These are phyloP conservation scores for Lophium mytilinum DNA, from an alignment of 495 filamentous ascomycete species.

Conservation along the genomic window DNA sequence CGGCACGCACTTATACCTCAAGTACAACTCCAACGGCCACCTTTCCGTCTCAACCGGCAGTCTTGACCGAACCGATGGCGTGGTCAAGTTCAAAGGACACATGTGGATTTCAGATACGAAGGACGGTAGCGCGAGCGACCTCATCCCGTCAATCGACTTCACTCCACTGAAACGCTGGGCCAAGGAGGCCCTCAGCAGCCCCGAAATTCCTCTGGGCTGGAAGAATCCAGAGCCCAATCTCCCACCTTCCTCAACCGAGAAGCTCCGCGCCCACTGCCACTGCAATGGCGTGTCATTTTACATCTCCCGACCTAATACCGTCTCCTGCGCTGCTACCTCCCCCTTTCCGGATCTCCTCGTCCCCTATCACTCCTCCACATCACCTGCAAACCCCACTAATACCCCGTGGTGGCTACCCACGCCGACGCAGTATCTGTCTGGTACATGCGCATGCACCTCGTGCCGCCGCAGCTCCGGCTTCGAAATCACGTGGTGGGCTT, in stretches of 20 bases:
- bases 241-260: neutral
- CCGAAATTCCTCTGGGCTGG: conserved; percentile 25
- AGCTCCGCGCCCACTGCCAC: conserved; percentile 36
- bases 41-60: conserved; percentile 41
- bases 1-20: conserved; percentile 52
- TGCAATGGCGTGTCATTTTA: conserved; percentile 41
- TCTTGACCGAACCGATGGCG: conserved; percentile 27
- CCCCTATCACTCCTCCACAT: conserved; percentile 36
- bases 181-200: conserved; percentile 3
- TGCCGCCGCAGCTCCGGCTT: conserved; percentile 57
- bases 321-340: conserved; percentile 38
- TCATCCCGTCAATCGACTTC: conserved; percentile 32
- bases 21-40: conserved; percentile 11
- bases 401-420: conserved; percentile 48
- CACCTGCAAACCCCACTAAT: conserved; percentile 36
- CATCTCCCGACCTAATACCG: conserved; percentile 37
- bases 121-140: conserved; percentile 53
- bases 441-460: conserved; percentile 55
- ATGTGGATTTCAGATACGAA: conserved; percentile 42
- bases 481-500: conserved; percentile 62
- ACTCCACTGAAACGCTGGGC: conserved; percentile 21
- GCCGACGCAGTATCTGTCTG: conserved; percentile 49
- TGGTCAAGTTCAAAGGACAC: conserved; percentile 40
- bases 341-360: conserved; percentile 47
- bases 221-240: neutral